Evolutionary conservation across 139 green algal species (phyloP), one percentile per base, ranked within the genome.

Genomic region (Volvox africanus): DNA sequence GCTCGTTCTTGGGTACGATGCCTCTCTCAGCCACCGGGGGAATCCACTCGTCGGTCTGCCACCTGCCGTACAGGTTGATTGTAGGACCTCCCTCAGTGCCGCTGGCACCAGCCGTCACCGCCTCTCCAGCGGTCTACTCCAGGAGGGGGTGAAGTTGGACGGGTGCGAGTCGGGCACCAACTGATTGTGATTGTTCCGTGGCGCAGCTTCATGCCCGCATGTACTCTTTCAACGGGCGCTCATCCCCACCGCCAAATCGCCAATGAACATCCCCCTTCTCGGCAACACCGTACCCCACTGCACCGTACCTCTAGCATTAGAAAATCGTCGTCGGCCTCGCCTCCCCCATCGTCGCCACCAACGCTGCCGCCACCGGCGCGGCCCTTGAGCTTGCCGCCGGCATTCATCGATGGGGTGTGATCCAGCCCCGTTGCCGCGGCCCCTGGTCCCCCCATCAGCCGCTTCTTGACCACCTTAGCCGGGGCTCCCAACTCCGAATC

Each of bases 1-100:
- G 94, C 26, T 96, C 95, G 89, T 98, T 98, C 30, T 94, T 95
- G 24, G 97, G 97, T 81, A 99, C 97, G 28, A 92, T 20, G 76
- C 97, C 97, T 69, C 93, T 93, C 61, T 69, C 65, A 21, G 96
- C 97, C 2, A 81, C 61, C 12, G 94, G 93, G 16, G 94, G 88
- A 50, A 61, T 67, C 94, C 93, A 97, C 11, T 71, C 71, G 28
- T 92, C 76, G 2, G 97, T 98, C 95, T 99, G 97, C 97, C 97
- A 98, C 26, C 89, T n/a, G 61, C 96, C 97, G 84, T 98, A 99
- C 90, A 98, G 91, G 68, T 92, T 88, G 44, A 79, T 50, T n/a
- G 73, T 87, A 61, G 67, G 87, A 18, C 20, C 44, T 32, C 18
- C 79, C 32, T 86, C 85, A 21, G 35, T 14, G 37, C 44, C 88